phyloP scores from a whole-genome alignment of 2,329 filamentous ascomycete genomes.

The Colletotrichum destructivum region DNA sequence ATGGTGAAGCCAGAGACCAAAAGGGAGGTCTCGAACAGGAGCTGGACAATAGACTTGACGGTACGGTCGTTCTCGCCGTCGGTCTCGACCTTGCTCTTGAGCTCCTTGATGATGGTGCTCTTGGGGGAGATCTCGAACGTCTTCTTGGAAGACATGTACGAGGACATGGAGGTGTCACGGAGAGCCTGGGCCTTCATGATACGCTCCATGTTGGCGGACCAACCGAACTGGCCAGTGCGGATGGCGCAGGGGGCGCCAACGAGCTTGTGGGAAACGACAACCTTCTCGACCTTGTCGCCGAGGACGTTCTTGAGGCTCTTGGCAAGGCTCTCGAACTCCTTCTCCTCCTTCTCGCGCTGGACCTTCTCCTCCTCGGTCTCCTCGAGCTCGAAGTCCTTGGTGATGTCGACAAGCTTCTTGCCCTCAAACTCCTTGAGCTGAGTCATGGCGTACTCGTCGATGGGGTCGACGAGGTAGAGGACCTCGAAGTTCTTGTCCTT shows the following conservation, averaged over 20 bases:
- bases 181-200: constrained; percentile 99
- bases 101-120: constrained; percentile 97
- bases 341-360: constrained; percentile 94
- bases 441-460: constrained; percentile 99
- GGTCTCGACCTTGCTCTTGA: constrained; percentile 98
- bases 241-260: constrained; percentile 95
- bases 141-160: constrained; percentile 99
- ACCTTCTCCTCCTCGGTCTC: constrained; percentile 99
- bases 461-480: constrained; percentile 98
- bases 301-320: constrained; percentile 99
- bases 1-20: constrained; percentile 99
- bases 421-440: constrained; percentile 99
- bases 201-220: constrained; percentile 99
- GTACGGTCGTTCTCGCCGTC: constrained; percentile 99
- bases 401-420: constrained; percentile 99
- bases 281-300: constrained; percentile 99
- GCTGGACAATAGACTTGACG: constrained; percentile 98
- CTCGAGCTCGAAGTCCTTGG: constrained; percentile 99
- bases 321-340: constrained; percentile 94
- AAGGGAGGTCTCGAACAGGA: constrained; percentile 98
- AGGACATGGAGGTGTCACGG: constrained; percentile 99
- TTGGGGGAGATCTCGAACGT: constrained; percentile 99
- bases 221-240: constrained; percentile 99
- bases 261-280: constrained; percentile 98
- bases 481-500: constrained; percentile 99